Percentiles rank a stretch among this genome's conserved stretches.
phyloP scores from a whole-genome alignment of 1,139 yeast species.

The Tardiomyces depauwii region DNA sequence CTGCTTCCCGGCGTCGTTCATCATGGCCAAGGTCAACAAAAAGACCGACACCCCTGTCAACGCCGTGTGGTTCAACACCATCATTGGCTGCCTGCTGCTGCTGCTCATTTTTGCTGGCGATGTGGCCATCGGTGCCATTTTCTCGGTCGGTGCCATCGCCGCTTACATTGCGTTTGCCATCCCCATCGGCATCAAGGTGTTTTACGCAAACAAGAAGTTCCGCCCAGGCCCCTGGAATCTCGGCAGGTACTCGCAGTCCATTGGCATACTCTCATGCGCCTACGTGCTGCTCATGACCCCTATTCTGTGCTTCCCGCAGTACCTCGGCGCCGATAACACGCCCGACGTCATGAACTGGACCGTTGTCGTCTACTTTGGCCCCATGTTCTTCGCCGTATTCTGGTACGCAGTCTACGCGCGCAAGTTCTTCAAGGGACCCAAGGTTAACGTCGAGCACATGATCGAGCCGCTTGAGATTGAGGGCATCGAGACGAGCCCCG shows the following conservation, averaged over 20 bases:
- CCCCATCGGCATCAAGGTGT: constrained; percentile 46
- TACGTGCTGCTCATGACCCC: constrained; percentile 52
- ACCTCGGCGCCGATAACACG: constrained; percentile 31
- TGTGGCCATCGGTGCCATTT: constrained; percentile 57
- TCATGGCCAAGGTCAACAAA: constrained; percentile 42
- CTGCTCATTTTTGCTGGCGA: constrained; percentile 55
- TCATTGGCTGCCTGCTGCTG: constrained; percentile 43
- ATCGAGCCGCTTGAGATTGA: constrained; percentile 27
- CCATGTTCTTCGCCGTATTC: constrained; percentile 39
- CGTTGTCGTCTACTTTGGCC: constrained; percentile 50
- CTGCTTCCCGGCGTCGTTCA: constrained; percentile 46
- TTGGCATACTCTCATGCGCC: constrained; percentile 21
- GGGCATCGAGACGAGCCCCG: constrained; percentile 29
- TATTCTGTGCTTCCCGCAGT: constrained; percentile 53
- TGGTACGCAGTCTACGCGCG: constrained; percentile 51
- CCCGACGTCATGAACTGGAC: constrained; percentile 57
- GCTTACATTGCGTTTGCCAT: constrained; percentile 55
- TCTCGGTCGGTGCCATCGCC: constrained; percentile 63
- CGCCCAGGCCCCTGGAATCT: constrained; percentile 62
- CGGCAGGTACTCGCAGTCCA: constrained; percentile 41
- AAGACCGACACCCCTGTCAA: constrained; percentile 50
- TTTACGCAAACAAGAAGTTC: constrained; percentile 42
- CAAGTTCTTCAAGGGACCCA: constrained; percentile 59
- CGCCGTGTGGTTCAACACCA: constrained; percentile 53
- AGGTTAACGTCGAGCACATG: constrained; percentile 26